Base-by-base conservation (phyloP, 1,284 basidiomycete species). In the Sanguinoderma infundibulare region DNA sequence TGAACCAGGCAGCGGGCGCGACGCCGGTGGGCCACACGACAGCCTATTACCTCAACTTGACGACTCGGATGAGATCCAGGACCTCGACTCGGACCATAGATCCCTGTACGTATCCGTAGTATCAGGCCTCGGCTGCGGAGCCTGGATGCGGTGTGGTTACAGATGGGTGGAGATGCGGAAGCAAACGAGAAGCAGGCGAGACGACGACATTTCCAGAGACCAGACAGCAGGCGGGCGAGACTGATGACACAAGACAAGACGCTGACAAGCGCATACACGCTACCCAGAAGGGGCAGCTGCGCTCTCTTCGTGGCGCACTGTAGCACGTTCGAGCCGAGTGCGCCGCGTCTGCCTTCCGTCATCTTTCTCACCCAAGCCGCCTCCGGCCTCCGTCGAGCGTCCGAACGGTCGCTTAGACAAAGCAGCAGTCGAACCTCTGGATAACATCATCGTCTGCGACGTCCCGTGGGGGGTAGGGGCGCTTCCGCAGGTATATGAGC, bases 401-500 rank as follows among this genome's bases (percentile, higher is more conserved):
- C 42, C 15, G 51, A 3, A n/a, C 5, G 24, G 36, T 7, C 24
- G 17, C 17, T 61, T 56, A 63, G 28, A 60, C 42, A 42, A 62
- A 36, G 35, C 53, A 62, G 17, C 60, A 64, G 54, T 67, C 65
- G 39, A 67, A 67, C 59, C 50, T 56, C 40, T 64, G 65, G 44
- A 67, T 54, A 17, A 64, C 50, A 47, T 67, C 65, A 61, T 64
- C 62, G 63, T 67, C 65, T 10, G 63, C 57, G 24, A 59, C 57
- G 55, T 64, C 62, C 22, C 65, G 65, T 24, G 65, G 65, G 47
- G 65, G 62, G 47, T 64, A 67, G 34, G 65, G 65, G 32, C 55
- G 62, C 54, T 60, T 62, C 44, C 63, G 62, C n/a, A 67, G 53
- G 61, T 67, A 67, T 39, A 67, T 62, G 17, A 67, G 58, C 49